Evolutionary conservation across 345 rosid species (phyloP).

Genomic region (Draba incana): DNA sequence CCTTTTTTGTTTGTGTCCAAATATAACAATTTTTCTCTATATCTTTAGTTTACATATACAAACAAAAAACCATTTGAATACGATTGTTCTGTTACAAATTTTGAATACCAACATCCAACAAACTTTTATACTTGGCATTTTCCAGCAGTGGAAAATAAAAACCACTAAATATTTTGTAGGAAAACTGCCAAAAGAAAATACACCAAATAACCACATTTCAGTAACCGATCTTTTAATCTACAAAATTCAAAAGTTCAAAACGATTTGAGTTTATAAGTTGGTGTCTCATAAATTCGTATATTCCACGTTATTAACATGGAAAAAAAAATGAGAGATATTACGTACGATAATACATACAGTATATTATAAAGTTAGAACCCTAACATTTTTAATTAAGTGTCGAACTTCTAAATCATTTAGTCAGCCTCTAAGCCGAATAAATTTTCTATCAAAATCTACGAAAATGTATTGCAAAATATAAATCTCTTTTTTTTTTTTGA

Average conservation of each 20-base stretch:
- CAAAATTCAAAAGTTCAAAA: too few species aligned
- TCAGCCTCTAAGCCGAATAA: too few species aligned
- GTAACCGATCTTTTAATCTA: background rate
- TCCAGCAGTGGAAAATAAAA: background rate
- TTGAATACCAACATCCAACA: conserved; percentile 1
- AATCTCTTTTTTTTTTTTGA: too few species aligned
- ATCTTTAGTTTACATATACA: background rate
- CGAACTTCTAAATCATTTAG: too few species aligned
- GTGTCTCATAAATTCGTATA: too few species aligned
- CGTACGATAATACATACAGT: background rate
- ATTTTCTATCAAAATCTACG: too few species aligned
- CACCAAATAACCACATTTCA: background rate
- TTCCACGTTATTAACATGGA: too few species aligned
- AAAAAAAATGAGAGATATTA: too few species aligned
- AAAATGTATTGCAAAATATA: too few species aligned
- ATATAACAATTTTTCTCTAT: background rate
- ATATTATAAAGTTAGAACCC: background rate
- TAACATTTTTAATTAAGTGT: too few species aligned
- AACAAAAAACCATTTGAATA: background rate
- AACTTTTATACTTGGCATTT: background rate
- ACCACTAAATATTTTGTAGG: too few species aligned
- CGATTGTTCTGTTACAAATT: background rate
- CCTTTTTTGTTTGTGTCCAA: background rate
- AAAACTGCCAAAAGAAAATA: background rate
- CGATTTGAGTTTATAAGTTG: too few species aligned